phyloP scores from a whole-genome alignment of 768 basidiomycete species.

The Mycena filopes region DNA sequence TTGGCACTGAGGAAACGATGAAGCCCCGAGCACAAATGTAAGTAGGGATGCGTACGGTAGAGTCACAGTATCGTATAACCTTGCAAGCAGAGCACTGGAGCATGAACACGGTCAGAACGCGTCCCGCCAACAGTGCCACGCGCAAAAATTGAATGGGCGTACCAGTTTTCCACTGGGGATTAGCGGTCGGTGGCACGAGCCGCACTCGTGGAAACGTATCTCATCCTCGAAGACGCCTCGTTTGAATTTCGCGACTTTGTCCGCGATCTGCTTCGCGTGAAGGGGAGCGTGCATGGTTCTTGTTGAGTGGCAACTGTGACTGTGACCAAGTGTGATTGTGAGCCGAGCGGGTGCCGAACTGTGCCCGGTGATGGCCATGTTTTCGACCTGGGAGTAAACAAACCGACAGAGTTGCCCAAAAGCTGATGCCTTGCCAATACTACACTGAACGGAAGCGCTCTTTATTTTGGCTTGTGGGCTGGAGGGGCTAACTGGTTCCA shows the following conservation, averaged over 20 bases:
- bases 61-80: not conserved
- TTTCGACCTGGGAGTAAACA: no score
- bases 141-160: not conserved
- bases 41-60: not conserved
- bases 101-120: not conserved
- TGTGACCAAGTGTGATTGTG: no score
- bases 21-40: no score
- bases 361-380: no score
- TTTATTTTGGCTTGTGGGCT: no score
- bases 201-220: not conserved
- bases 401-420: no score
- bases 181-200: not conserved
- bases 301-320: no score
- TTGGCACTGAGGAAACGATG: not conserved
- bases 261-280: not conserved
- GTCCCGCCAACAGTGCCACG: no score
- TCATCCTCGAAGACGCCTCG: constrained; percentile 2
- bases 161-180: not conserved
- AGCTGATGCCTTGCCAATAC: no score
- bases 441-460: no score
- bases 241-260: not conserved
- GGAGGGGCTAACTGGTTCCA: no score
- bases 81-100: not conserved
- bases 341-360: no score
- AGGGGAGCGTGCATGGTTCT: not conserved